Evolutionary conservation across 2,329 filamentous ascomycete genomes (phyloP).

Genomic region (Eutypella sp.): DNA sequence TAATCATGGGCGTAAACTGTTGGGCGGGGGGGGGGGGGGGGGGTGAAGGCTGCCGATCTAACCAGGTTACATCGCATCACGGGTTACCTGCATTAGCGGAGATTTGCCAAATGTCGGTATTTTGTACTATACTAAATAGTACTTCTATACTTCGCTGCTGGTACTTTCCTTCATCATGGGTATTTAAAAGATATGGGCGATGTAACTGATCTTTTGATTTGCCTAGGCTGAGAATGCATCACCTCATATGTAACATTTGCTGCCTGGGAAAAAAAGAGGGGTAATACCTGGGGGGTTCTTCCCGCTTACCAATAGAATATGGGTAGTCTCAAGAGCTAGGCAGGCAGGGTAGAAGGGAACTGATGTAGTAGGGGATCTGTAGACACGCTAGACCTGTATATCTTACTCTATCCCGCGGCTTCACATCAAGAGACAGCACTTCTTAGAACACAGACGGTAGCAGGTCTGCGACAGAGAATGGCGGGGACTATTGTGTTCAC

Average conservation of each 20-base stretch:
- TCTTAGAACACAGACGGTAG: not conserved
- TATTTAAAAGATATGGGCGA: not conserved
- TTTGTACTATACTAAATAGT: not conserved
- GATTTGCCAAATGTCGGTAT: not conserved
- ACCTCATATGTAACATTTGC: not conserved
- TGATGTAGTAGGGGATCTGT: not conserved
- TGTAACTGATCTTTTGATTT: not conserved
- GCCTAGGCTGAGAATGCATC: not conserved
- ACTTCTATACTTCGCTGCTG: not conserved
- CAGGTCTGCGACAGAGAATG: slow-evolving; percentile 14
- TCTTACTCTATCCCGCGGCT: not conserved
- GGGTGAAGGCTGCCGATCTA: not conserved
- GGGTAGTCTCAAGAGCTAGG: not conserved
- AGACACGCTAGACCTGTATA: not conserved
- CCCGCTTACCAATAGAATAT: not conserved
- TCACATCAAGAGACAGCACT: not conserved
- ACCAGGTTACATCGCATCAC: not conserved
- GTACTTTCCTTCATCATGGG: not conserved
- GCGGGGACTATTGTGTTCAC: slow-evolving; percentile 31
- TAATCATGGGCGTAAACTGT: not conserved
- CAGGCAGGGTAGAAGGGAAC: not conserved
- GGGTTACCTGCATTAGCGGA: not conserved
- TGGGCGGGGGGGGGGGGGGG: not conserved
- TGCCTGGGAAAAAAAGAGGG: not conserved
- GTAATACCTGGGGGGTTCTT: not conserved